Percentiles rank a stretch among this genome's conserved stretches.
These are phyloP conservation scores for Graphilbum fragrans DNA, from an alignment of 2,329 filamentous ascomycete genomes.

Conservation along the genomic window DNA sequence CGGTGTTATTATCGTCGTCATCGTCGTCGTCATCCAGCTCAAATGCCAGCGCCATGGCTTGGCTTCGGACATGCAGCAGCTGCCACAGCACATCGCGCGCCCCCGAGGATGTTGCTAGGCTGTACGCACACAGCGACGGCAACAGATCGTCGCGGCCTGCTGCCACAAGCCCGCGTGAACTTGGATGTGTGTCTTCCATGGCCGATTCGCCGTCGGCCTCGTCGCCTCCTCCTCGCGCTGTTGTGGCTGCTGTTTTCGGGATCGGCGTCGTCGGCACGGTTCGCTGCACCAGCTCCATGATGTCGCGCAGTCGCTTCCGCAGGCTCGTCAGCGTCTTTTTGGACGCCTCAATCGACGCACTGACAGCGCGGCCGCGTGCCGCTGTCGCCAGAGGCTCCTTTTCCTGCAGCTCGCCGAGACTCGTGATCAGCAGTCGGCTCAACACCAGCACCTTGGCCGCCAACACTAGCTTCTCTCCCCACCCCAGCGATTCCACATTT, in stretches of 20 bases:
- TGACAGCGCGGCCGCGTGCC: slow-evolving; percentile 17
- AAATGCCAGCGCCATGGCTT: slow-evolving; percentile 54
- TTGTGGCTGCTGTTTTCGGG: neutral
- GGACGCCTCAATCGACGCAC: slow-evolving; percentile 40
- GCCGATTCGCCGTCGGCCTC: neutral
- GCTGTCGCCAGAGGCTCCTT: no score
- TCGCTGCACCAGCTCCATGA: slow-evolving; percentile 45
- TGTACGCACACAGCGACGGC: slow-evolving; percentile 69
- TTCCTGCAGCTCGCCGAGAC: slow-evolving; percentile 31
- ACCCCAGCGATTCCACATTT: slow-evolving; percentile 12
- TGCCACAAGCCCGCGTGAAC: no score
- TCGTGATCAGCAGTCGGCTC: slow-evolving; percentile 62
- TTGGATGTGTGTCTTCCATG: neutral
- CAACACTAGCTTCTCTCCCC: slow-evolving; percentile 39
- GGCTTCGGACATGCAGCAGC: slow-evolving; percentile 61
- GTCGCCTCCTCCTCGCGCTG: neutral
- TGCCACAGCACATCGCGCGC: slow-evolving; percentile 67
- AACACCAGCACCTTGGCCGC: slow-evolving; percentile 65
- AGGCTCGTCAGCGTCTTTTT: slow-evolving; percentile 51
- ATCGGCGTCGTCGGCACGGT: slow-evolving; percentile 2
- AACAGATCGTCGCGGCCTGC: slow-evolving; percentile 37
- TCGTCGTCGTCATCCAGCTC: slow-evolving; percentile 29
- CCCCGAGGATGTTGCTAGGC: slow-evolving; percentile 67
- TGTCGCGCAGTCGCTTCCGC: slow-evolving; percentile 48
- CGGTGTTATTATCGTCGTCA: slow-evolving; percentile 14